These are phyloP conservation scores for Aspergillus pseudoglaucus DNA, from an alignment of 2,329 filamentous ascomycete species.

Conservation along the genomic window DNA sequence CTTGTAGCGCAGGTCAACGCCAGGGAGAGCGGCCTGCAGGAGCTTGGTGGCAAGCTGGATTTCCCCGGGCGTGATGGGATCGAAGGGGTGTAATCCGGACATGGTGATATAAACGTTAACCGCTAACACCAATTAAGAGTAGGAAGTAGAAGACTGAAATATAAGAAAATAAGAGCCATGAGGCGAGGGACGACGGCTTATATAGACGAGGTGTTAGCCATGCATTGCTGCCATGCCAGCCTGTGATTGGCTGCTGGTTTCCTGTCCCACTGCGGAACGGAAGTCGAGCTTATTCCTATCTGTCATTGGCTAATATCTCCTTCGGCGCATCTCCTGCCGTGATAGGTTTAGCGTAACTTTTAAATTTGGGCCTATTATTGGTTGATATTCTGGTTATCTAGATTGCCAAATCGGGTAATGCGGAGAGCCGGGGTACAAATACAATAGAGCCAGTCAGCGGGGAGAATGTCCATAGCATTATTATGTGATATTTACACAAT, in stretches of 20 bases:
- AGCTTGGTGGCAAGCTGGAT: conserved; percentile 35
- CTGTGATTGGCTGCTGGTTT: not conserved
- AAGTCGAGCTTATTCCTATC: conserved; percentile 1
- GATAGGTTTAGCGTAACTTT: not conserved
- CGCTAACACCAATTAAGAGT: too few species aligned
- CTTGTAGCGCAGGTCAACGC: conserved; percentile 49
- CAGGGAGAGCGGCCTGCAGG: conserved; percentile 31
- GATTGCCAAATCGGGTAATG: not conserved
- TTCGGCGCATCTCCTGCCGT: conserved; percentile 10
- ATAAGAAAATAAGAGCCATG: not conserved
- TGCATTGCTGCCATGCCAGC: not conserved
- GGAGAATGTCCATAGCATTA: too few species aligned
- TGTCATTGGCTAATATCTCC: conserved; percentile 7
- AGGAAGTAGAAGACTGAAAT: not conserved
- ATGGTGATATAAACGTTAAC: conserved; percentile 5
- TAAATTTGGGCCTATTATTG: not conserved
- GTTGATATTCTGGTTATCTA: not conserved
- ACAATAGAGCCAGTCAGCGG: too few species aligned
- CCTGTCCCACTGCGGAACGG: not conserved
- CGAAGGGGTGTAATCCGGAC: conserved; percentile 32
- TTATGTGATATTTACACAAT: not conserved
- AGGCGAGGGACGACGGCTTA: not conserved
- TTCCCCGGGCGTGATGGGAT: conserved; percentile 34
- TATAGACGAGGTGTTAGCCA: not conserved
- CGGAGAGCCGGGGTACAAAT: not conserved